Evolutionary conservation across 192 early-diverging fungal species (phyloP).

Genomic region (Gryganskiella cystojenkinii): DNA sequence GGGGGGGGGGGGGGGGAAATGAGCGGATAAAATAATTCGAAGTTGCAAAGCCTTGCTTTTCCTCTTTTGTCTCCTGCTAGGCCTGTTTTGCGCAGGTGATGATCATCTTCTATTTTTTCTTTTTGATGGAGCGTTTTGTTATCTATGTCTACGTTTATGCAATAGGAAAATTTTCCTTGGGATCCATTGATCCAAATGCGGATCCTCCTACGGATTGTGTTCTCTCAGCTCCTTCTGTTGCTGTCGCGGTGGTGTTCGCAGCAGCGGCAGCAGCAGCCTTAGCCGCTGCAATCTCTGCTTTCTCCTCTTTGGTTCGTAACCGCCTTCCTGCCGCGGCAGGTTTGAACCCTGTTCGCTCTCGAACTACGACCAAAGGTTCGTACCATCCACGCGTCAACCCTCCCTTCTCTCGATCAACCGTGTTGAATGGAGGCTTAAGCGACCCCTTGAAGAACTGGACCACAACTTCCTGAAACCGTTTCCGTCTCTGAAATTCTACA

Average conservation of each 20-base stretch:
- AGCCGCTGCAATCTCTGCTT: neutral
- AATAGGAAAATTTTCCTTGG: neutral
- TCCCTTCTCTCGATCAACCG: constrained; percentile 62
- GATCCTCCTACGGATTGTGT: neutral
- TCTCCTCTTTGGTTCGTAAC: constrained; percentile 24
- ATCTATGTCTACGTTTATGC: no score
- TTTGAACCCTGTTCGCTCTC: constrained; percentile 46
- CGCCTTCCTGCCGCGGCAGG: constrained; percentile 26
- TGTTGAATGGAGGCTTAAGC: constrained; percentile 77
- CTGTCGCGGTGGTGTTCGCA: neutral
- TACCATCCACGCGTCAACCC: constrained; percentile 64
- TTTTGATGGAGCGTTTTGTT: no score
- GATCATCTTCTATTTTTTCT: neutral
- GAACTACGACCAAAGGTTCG: constrained; percentile 46
- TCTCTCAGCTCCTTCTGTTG: neutral
- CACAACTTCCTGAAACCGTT: constrained; percentile 49
- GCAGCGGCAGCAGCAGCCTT: neutral
- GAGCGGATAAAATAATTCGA: neutral
- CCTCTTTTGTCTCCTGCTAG: neutral
- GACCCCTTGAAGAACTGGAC: constrained; percentile 61
- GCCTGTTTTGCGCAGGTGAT: neutral
- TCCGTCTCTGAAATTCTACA: constrained; percentile 36
- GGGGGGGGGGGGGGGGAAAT: neutral
- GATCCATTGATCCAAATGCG: neutral
- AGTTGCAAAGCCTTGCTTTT: neutral